Percentiles rank a stretch among this genome's conserved stretches.
Evolutionary conservation across 2,329 filamentous ascomycete genomes (phyloP).

Genomic region (Celoporthe dispersa): DNA sequence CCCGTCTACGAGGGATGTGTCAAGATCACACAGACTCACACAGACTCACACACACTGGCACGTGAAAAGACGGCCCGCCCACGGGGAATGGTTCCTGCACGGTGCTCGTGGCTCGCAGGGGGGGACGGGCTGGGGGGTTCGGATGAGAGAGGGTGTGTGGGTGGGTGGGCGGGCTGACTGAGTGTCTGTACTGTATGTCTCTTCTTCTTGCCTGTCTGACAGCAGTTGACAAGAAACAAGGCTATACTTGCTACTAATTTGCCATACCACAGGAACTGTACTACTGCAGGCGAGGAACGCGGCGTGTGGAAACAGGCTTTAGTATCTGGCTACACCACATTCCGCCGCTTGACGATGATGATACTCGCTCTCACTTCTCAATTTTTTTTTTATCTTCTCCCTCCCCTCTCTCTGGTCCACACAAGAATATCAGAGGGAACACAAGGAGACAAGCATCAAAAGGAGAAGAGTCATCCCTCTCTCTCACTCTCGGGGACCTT

Average conservation of each 20-base stretch:
- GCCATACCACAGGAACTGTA: neutral
- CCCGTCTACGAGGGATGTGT: neutral
- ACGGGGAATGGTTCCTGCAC: neutral
- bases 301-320: neutral
- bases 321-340: neutral
- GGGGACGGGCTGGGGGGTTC: no score
- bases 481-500: neutral
- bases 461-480: neutral
- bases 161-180: neutral
- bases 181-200: neutral
- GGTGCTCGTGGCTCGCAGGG: neutral
- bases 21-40: neutral
- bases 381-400: neutral
- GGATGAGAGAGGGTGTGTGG: neutral
- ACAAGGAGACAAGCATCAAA: neutral
- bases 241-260: neutral
- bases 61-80: neutral
- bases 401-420: neutral
- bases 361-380: neutral
- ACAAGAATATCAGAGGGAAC: neutral
- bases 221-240: neutral
- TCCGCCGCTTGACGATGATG: neutral
- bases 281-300: slow-evolving; percentile 5
- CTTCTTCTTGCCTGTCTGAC: neutral
- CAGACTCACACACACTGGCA: neutral